Percentiles rank a stretch among this genome's conserved stretches.
phyloP scores from a whole-genome alignment of 805 yeast species.

The Candida caryicola region DNA sequence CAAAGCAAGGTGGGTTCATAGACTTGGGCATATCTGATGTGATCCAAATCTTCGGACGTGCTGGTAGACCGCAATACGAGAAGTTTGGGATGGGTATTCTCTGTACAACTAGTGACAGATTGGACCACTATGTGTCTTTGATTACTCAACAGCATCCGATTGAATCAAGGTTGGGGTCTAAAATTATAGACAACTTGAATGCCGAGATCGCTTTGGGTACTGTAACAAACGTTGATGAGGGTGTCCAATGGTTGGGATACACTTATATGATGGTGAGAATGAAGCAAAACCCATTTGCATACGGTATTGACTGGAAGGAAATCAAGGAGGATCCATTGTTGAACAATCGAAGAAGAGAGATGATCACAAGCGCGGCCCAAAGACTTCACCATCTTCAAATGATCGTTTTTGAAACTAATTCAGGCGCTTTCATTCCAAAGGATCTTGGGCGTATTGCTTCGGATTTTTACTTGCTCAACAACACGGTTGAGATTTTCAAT shows the following conservation, averaged over 20 bases:
- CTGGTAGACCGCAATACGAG: constrained; percentile 98
- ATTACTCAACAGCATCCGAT: constrained; percentile 95
- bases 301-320: constrained; percentile 88
- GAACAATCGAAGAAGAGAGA: constrained; percentile 65
- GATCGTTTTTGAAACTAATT: constrained; percentile 86
- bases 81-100: constrained; percentile 88
- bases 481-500: constrained; percentile 85
- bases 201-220: constrained; percentile 97
- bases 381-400: constrained; percentile 83
- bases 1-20: constrained; percentile 90
- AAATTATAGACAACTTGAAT: constrained; percentile 85
- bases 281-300: constrained; percentile 90
- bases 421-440: constrained; percentile 76
- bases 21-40: constrained; percentile 96
- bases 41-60: constrained; percentile 97
- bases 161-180: constrained; percentile 76
- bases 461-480: constrained; percentile 83
- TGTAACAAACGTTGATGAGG: constrained; percentile 92
- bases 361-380: constrained; percentile 79
- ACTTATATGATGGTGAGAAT: constrained; percentile 91
- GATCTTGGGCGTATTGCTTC: constrained; percentile 94
- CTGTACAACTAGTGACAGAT: constrained; percentile 74
- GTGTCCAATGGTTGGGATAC: constrained; percentile 96
- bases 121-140: constrained; percentile 86
- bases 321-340: constrained; percentile 78